These are phyloP conservation scores for Tylopilus felleus DNA, from an alignment of 768 basidiomycete genomes.

Conservation along the genomic window DNA sequence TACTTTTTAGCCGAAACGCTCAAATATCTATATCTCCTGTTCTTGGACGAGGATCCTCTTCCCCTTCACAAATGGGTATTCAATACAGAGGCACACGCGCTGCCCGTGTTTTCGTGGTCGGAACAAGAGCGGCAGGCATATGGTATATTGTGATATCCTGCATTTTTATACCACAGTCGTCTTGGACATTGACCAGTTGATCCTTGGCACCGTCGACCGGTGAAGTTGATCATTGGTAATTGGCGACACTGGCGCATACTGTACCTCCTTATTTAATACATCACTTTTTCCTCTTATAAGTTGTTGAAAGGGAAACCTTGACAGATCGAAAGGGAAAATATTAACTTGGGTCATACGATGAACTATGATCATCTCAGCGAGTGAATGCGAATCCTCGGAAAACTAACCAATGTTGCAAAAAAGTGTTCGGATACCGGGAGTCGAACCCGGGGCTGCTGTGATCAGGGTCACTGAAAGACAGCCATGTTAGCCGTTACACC, in stretches of 20 bases:
- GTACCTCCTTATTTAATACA: neutral
- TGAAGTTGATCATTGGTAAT: neutral
- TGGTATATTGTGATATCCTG: constrained; percentile 14
- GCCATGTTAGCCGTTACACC: constrained; percentile 37
- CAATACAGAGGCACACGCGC: constrained; percentile 71
- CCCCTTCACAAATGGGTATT: constrained; percentile 56
- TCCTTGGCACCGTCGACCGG: neutral
- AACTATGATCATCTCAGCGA: too few species aligned
- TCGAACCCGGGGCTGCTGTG: constrained; percentile 37
- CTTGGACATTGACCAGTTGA: neutral
- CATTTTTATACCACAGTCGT: neutral
- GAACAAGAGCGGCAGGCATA: constrained; percentile 48
- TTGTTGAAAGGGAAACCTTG: too few species aligned
- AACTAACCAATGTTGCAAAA: constrained; percentile 8
- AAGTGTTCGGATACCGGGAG: constrained; percentile 34
- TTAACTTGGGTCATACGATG: too few species aligned
- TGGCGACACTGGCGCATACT: neutral
- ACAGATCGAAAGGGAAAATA: neutral
- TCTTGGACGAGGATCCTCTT: constrained; percentile 57
- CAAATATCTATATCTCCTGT: constrained; percentile 72
- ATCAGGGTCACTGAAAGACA: constrained; percentile 31
- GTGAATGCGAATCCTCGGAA: too few species aligned
- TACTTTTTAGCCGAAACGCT: constrained; percentile 60
- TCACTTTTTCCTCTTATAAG: neutral
- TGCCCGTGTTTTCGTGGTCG: constrained; percentile 71